Conservation (phyloP, 2,329 filamentous ascomycete genomes). For the Cladosporium sp. region DNA sequence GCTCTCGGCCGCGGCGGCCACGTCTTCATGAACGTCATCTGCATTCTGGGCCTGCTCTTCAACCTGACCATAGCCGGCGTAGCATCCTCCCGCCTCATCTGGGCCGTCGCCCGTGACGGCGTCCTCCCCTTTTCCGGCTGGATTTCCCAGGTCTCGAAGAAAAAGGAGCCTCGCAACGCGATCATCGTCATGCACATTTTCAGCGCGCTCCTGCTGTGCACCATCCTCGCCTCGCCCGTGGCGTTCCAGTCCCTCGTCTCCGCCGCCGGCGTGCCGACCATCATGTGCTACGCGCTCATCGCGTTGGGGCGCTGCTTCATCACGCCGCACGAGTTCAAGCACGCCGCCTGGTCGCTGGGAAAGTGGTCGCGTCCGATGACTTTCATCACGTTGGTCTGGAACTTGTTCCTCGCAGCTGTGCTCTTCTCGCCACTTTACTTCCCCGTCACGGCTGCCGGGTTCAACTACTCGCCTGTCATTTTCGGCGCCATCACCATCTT, state of each 20-base stretch:
- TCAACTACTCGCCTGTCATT: slow-evolving; percentile 38
- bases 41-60: slow-evolving; percentile 46
- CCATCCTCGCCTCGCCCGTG: slow-evolving; percentile 51
- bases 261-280: slow-evolving; percentile 38
- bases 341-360: slow-evolving; percentile 35
- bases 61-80: slow-evolving; percentile 59
- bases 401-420: slow-evolving; percentile 34
- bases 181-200: slow-evolving; percentile 56
- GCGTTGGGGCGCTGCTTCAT: slow-evolving; percentile 35
- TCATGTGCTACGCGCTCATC: slow-evolving; percentile 35
- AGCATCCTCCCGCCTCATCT: slow-evolving; percentile 58
- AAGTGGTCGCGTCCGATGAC: slow-evolving; percentile 33
- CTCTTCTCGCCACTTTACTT: slow-evolving; percentile 37
- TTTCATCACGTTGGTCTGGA: slow-evolving; percentile 36
- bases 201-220: slow-evolving; percentile 54
- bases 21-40: slow-evolving; percentile 59
- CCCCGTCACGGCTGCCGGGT: slow-evolving; percentile 30
- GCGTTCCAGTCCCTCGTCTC: slow-evolving; percentile 37
- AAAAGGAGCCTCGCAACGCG: slow-evolving; percentile 57
- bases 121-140: slow-evolving; percentile 57
- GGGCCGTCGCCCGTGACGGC: slow-evolving; percentile 59
- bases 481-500: slow-evolving; percentile 38
- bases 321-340: slow-evolving; percentile 34
- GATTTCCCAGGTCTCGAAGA: slow-evolving; percentile 51
- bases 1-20: slow-evolving; percentile 55